These are phyloP conservation scores for Wickerhamiella galacta DNA, from an alignment of 805 yeast species.

Conservation along the genomic window DNA sequence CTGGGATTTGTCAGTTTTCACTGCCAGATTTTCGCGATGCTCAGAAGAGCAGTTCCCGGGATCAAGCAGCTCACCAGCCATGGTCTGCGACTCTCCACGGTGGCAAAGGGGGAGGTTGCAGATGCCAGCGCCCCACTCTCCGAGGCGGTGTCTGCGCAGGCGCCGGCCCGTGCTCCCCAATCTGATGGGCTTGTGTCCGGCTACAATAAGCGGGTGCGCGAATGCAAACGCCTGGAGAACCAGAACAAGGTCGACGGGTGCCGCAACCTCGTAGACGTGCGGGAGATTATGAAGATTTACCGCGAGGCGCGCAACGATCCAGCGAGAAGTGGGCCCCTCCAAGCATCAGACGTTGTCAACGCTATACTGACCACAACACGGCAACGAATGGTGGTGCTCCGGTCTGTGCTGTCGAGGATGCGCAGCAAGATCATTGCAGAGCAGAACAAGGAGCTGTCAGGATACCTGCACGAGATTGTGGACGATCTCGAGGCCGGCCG, in stretches of 20 bases:
- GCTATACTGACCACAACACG: conserved; percentile 13
- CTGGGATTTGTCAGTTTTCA: too few species aligned
- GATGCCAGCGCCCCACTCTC: too few species aligned
- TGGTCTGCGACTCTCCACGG: too few species aligned
- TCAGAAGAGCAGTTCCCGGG: too few species aligned
- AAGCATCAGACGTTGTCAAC: conserved; percentile 14
- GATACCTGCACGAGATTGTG: conserved; percentile 12
- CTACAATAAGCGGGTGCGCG: too few species aligned
- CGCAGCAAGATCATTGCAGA: conserved; percentile 9
- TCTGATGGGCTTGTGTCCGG: too few species aligned
- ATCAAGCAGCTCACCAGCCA: too few species aligned
- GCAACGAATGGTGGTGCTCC: conserved; percentile 10
- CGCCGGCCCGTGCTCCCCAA: too few species aligned
- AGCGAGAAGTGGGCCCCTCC: conserved; percentile 2
- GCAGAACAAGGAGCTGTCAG: conserved; percentile 11
- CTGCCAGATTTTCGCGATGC: too few species aligned
- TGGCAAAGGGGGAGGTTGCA: too few species aligned
- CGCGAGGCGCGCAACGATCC: conserved; percentile 10
- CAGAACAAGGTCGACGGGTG: conserved; percentile 11
- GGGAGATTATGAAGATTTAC: conserved; percentile 13
- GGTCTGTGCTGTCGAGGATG: conserved; percentile 11
- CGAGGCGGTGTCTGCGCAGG: too few species aligned
- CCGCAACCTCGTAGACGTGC: conserved; percentile 11
- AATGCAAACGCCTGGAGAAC: neutral
- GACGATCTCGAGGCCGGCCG: conserved; percentile 11